Percentiles rank a stretch among this genome's conserved stretches.
Evolutionary conservation across 805 yeast genomes (phyloP).

Genomic region (Blastobotrys robertii): DNA sequence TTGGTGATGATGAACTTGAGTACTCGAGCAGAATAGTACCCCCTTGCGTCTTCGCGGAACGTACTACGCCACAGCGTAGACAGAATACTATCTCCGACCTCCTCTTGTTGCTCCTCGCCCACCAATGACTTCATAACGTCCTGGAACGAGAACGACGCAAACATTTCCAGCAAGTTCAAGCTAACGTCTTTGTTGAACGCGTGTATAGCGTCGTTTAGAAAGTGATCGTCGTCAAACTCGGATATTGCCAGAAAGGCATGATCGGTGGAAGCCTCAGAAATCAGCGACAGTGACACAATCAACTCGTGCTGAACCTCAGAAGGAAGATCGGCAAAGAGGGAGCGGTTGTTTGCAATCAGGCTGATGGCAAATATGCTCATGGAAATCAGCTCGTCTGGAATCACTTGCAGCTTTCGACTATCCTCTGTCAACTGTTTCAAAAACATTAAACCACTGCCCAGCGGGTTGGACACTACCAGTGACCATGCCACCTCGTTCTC

Average conservation of each 20-base stretch:
- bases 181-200: constrained; percentile 5
- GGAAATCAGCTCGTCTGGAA: constrained; percentile 5
- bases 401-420: constrained; percentile 3
- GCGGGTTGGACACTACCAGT: constrained; percentile 8
- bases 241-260: constrained; percentile 4
- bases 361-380: constrained; percentile 3
- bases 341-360: constrained; percentile 4
- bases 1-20: constrained; percentile 1
- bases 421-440: constrained; percentile 2
- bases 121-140: constrained; percentile 3
- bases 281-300: constrained; percentile 3
- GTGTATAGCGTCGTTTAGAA: constrained; percentile 5
- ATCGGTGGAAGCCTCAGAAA: constrained; percentile 6
- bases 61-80: constrained; percentile 3
- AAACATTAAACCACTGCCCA: constrained; percentile 26
- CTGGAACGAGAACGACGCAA: constrained; percentile 1
- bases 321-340: constrained; percentile 2
- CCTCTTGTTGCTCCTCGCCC: not conserved
- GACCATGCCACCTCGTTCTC: constrained; percentile 9
- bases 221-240: constrained; percentile 3
- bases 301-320: constrained; percentile 3
- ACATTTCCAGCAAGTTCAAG: not conserved
- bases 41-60: not conserved
- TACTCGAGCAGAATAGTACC: constrained; percentile 9
- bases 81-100: constrained; percentile 1